phyloP scores from a whole-genome alignment of 257 asterid genomes.

The Datura wrightii region DNA sequence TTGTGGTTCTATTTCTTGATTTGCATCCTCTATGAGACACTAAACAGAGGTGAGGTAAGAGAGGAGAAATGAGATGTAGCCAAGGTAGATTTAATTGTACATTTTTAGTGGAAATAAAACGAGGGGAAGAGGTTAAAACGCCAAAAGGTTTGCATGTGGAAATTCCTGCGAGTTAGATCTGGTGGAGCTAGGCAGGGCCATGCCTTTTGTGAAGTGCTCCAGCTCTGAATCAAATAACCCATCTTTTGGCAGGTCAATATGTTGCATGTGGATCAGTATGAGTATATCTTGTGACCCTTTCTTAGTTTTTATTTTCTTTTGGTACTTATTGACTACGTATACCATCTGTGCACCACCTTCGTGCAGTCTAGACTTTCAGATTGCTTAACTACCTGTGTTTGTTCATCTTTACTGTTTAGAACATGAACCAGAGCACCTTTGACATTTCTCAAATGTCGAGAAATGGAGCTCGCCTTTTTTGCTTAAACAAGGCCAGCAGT shows the following conservation, averaged over 20 bases:
- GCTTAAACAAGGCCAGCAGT: neutral
- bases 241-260: neutral
- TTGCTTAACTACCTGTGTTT: neutral
- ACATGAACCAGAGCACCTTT: neutral
- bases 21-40: neutral
- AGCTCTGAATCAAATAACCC: neutral
- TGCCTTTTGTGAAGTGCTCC: neutral
- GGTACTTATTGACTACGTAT: neutral
- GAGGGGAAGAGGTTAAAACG: neutral
- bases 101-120: neutral
- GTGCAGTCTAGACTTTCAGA: neutral
- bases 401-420: neutral
- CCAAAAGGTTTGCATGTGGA: neutral
- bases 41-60: neutral
- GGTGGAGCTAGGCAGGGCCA: neutral
- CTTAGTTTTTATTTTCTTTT: slow-evolving; percentile 5
- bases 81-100: neutral
- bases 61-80: slow-evolving; percentile 8
- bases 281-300: neutral
- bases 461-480: neutral
- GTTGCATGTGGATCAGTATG: neutral
- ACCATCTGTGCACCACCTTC: neutral
- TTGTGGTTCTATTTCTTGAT: neutral
- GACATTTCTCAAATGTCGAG: neutral
- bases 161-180: neutral